A percentile compares a stretch with the other conserved stretches of the same genome.
Evolutionary conservation across 1,284 basidiomycete species (phyloP).

Genomic region (Tylopilus sp.): DNA sequence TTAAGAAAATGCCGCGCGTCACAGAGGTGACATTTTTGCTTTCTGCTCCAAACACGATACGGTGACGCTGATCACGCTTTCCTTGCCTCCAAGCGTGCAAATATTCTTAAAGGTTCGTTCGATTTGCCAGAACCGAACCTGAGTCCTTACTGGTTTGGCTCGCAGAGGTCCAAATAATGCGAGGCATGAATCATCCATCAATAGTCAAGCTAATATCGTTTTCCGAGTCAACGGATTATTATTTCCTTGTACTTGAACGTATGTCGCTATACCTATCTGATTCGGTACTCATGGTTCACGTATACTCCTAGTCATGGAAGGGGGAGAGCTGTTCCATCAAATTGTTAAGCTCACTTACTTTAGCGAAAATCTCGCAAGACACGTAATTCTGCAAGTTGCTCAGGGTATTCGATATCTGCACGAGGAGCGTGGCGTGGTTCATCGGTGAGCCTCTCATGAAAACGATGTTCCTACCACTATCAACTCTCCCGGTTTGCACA

Average conservation of each 20-base stretch:
- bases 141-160: constrained; percentile 7
- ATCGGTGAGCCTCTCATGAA: constrained; percentile 48
- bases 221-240: constrained; percentile 89
- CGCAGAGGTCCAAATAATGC: constrained; percentile 98
- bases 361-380: constrained; percentile 89
- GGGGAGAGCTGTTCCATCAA: constrained; percentile 98
- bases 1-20: constrained; percentile 93
- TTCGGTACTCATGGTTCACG: constrained; percentile 12
- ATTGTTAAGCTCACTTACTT: constrained; percentile 99
- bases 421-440: constrained; percentile 96
- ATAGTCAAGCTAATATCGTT: constrained; percentile 90
- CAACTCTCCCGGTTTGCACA: constrained; percentile 2
- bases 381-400: constrained; percentile 97
- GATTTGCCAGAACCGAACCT: background rate
- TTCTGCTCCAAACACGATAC: constrained; percentile 23
- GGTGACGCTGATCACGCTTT: constrained; percentile 16
- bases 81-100: constrained; percentile 71
- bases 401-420: constrained; percentile 94
- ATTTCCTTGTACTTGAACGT: constrained; percentile 94
- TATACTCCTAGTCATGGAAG: constrained; percentile 75
- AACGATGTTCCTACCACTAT: background rate
- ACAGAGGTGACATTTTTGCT: constrained; percentile 76
- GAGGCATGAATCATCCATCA: constrained; percentile 84
- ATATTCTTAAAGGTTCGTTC: constrained; percentile 84
- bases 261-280: constrained; percentile 30